Percentiles rank a stretch among this genome's conserved stretches.
These are phyloP conservation scores for Sugiyamaella novakii DNA, from an alignment of 1,139 yeast genomes.

Conservation along the genomic window DNA sequence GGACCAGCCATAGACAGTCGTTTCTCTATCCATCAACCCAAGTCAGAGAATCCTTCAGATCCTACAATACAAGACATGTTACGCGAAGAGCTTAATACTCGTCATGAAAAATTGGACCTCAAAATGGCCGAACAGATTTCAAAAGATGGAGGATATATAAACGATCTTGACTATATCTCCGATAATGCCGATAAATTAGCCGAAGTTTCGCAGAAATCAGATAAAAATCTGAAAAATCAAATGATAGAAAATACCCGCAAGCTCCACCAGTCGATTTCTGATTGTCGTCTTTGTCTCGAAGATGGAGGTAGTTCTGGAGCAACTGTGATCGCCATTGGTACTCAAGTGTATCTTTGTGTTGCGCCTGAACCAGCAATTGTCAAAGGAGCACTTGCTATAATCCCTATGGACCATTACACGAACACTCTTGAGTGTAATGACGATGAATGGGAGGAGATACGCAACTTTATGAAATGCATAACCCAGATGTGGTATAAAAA, in stretches of 20 bases:
- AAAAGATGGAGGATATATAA: constrained; percentile 42
- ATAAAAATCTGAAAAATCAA: constrained; percentile 34
- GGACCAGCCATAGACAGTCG: constrained; percentile 18
- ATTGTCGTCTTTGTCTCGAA: constrained; percentile 47
- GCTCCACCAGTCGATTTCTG: constrained; percentile 40
- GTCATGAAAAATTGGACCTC: constrained; percentile 29
- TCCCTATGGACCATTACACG: constrained; percentile 47
- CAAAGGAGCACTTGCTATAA: constrained; percentile 43
- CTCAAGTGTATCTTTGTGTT: constrained; percentile 38
- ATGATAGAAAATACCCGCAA: constrained; percentile 37
- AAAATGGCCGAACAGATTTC: constrained; percentile 42
- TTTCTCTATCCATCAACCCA: neutral
- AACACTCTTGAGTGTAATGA: constrained; percentile 49
- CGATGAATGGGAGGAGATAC: constrained; percentile 51
- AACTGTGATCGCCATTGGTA: constrained; percentile 39
- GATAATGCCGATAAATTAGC: constrained; percentile 48
- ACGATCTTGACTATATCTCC: constrained; percentile 48
- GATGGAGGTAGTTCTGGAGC: constrained; percentile 34
- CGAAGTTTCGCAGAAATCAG: constrained; percentile 26
- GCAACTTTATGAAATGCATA: constrained; percentile 49
- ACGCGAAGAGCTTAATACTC: constrained; percentile 42
- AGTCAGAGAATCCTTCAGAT: constrained; percentile 30
- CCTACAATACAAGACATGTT: constrained; percentile 47
- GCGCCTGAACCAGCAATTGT: constrained; percentile 47
- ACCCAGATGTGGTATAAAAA: constrained; percentile 45